Conservation (phyloP, 176 grass and related monocot species). For the Oryza glaberrima region DNA sequence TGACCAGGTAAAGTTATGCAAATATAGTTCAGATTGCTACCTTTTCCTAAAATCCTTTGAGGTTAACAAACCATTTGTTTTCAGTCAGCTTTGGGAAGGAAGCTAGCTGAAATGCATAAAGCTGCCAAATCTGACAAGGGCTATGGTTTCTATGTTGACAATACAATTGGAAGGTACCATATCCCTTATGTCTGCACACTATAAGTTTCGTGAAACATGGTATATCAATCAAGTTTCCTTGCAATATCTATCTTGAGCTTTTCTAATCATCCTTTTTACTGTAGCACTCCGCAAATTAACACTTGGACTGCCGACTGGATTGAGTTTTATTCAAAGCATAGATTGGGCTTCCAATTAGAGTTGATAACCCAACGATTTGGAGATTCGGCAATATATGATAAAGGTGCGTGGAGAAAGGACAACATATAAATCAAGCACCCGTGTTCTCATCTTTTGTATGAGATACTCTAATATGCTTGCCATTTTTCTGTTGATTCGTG, state of each 20-base stretch:
- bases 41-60: not conserved
- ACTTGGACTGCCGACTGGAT: constrained; percentile 83
- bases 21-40: constrained; percentile 4
- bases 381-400: constrained; percentile 69
- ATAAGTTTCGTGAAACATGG: not conserved
- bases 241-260: not conserved
- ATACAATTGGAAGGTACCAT: constrained; percentile 76
- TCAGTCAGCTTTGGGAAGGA: constrained; percentile 78
- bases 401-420: constrained; percentile 46
- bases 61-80: constrained; percentile 28
- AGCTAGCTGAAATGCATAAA: constrained; percentile 87
- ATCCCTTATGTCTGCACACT: not conserved
- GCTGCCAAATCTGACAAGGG: constrained; percentile 70
- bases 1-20: constrained; percentile 68
- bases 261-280: constrained; percentile 18
- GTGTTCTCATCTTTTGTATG: not conserved
- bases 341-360: constrained; percentile 74
- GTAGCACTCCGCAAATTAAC: constrained; percentile 83
- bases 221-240: not conserved
- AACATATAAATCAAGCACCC: not conserved
- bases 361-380: constrained; percentile 51
- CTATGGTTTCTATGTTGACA: constrained; percentile 72
- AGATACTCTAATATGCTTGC: not conserved
- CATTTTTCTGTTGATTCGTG: not conserved
- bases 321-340: constrained; percentile 78